Conservation (phyloP, 2,329 filamentous ascomycete genomes). For the Aschersonia sp. region DNA sequence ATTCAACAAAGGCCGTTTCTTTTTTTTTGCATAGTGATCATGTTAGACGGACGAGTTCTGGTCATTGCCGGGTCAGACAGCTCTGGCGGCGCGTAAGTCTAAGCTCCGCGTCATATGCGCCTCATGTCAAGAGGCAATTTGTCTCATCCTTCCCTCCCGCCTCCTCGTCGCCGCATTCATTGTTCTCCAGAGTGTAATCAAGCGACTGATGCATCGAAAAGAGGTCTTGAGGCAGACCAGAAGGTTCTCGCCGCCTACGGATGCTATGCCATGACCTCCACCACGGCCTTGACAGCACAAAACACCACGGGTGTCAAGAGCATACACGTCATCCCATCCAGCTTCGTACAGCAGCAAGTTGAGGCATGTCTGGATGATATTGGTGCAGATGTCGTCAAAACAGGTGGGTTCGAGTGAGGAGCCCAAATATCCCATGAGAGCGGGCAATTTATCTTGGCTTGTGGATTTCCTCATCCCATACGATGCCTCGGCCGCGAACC, state of each 20-base stretch:
- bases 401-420: conserved; percentile 39
- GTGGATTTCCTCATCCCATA: too few relatives aligned
- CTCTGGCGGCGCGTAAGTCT: conserved; percentile 70
- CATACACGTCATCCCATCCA: conserved; percentile 64
- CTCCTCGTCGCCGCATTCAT: too few relatives aligned
- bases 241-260: conserved; percentile 86
- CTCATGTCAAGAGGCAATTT: background rate
- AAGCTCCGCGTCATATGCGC: background rate
- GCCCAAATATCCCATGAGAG: background rate
- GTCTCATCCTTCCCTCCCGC: too few relatives aligned
- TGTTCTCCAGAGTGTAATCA: background rate
- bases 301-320: conserved; percentile 76
- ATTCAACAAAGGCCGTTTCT: too few relatives aligned
- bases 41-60: conserved; percentile 39
- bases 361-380: conserved; percentile 74
- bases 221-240: conserved; percentile 89
- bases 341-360: conserved; percentile 74
- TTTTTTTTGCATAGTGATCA: background rate
- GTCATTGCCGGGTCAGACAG: conserved; percentile 83
- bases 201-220: conserved; percentile 19
- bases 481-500: background rate
- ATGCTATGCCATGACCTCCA: conserved; percentile 92
- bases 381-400: conserved; percentile 80
- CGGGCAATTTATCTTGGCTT: too few relatives aligned
- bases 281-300: conserved; percentile 88